These are phyloP conservation scores for Rhizopus stolonifer DNA, from an alignment of 371 early-diverging fungal species.

Conservation along the genomic window DNA sequence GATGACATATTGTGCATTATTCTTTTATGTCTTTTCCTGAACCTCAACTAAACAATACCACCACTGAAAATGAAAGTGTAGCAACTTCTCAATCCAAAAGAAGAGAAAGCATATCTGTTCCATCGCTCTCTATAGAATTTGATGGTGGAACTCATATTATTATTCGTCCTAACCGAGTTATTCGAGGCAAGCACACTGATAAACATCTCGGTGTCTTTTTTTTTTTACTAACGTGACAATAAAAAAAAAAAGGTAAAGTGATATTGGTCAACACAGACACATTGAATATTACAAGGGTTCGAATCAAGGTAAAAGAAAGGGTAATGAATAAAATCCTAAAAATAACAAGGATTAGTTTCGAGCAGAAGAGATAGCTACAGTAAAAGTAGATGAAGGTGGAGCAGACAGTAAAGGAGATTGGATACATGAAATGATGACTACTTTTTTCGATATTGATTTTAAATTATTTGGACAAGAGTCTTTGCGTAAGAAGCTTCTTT, in stretches of 20 bases:
- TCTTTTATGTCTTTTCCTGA: too few relatives aligned
- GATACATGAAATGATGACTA: conserved; percentile 45
- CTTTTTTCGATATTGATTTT: conserved; percentile 50
- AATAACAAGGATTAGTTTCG: conserved; percentile 31
- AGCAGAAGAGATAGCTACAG: conserved; percentile 50
- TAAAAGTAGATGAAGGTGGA: conserved; percentile 42
- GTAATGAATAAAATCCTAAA: too few relatives aligned
- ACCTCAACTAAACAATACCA: too few relatives aligned
- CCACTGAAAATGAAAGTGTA: too few relatives aligned
- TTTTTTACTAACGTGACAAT: background rate
- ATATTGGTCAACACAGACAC: conserved; percentile 31
- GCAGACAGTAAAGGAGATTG: conserved; percentile 39
- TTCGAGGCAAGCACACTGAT: conserved; percentile 30
- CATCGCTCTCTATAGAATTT: conserved; percentile 27
- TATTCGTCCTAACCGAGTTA: conserved; percentile 40
- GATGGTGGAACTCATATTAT: conserved; percentile 44
- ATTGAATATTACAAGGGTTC: conserved; percentile 41
- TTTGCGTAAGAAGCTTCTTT: conserved; percentile 27
- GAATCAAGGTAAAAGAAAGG: conserved; percentile 33
- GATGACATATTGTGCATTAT: too few relatives aligned
- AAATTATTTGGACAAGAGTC: conserved; percentile 47
- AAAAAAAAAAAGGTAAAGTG: conserved; percentile 22
- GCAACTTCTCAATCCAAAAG: background rate
- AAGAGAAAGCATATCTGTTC: background rate
- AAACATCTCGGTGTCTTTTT: background rate